Evolutionary conservation across 1,284 basidiomycete species (phyloP), one percentile per base, ranked within the genome.

Genomic region (Stereum hirsutum): DNA sequence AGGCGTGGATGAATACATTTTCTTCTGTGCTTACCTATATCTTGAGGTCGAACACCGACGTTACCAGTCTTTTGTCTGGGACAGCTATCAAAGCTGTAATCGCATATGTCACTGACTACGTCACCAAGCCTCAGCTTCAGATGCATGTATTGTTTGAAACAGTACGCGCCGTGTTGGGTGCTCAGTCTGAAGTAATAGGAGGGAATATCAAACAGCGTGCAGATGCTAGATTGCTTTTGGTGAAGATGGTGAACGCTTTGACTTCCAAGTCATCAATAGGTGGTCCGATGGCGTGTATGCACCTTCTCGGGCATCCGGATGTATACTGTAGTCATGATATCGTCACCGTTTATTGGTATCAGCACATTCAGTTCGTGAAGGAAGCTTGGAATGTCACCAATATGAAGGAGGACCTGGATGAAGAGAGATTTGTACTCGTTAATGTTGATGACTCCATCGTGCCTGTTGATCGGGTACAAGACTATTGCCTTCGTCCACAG

Each of bases 31-130:
- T 39, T 10, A 39, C 37, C 4, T 39, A 39, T 39, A 14, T 39
- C 3, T n/a, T 25, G 4, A 10, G 24, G 6, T 39, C 20, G 14
- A 39, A 39, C 24, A 58, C 61, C 7, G 61, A 67, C 56, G 57
- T 63, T 3, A 64, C 61, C 1, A 55, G 54, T 46, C 39, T 66
- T n/a, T n/a, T n/a, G n/a, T n/a, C n/a, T n/a, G n/a, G 7, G 30
- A 65, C 61, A n/a, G 57, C 59, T 4, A 54, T 67, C 5, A 65
- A 63, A 44, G 55, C 61, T 20, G 56, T 66, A 3, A 46, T 68
- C 5, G 49, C 52, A 6, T 69, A 67, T 57, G 54, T 67, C 2
- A 57, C 63, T 4, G 62, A 69, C 44, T 69, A 68, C 52, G 56
- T 69, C 19, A 66, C 63, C 0, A 69, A 69, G 42, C 34, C 49